A percentile compares a stretch with the other conserved stretches of the same genome.
Conservation (phyloP, 2,329 filamentous ascomycete genomes). For the Albifimbria verrucaria region DNA sequence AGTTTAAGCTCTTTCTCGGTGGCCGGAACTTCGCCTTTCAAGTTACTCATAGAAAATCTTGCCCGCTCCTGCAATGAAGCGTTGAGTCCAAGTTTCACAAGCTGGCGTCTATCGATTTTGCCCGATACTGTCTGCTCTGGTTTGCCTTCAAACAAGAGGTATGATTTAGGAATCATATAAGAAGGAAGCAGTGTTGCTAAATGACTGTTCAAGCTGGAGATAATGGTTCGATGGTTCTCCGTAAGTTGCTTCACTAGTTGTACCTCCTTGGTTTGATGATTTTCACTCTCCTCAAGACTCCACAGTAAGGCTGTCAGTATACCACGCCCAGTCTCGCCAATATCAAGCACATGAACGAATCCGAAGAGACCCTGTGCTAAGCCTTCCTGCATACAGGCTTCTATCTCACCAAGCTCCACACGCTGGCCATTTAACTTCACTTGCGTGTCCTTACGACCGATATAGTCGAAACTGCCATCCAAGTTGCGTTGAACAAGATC, state of each 20-base stretch:
- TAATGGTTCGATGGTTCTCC: too few relatives aligned
- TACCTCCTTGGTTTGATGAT: neutral
- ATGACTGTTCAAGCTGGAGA: too few relatives aligned
- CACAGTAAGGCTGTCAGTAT: neutral
- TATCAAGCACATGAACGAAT: neutral
- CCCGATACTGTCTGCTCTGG: constrained; percentile 14
- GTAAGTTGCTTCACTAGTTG: neutral
- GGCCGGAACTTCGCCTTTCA: neutral
- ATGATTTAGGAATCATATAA: constrained; percentile 13
- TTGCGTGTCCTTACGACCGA: constrained; percentile 2
- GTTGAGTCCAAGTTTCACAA: too few relatives aligned
- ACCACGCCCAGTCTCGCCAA: neutral
- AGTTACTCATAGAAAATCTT: neutral
- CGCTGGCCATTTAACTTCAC: constrained; percentile 17
- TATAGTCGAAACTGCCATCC: constrained; percentile 12
- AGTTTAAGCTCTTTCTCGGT: neutral
- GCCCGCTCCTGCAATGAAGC: neutral
- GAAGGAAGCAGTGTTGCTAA: constrained; percentile 7
- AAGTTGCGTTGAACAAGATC: constrained; percentile 11
- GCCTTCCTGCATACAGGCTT: constrained; percentile 2
- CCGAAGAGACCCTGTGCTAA: neutral
- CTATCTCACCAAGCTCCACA: constrained; percentile 15
- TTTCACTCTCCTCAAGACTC: neutral
- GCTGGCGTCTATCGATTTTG: neutral
- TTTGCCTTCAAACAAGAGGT: constrained; percentile 7